Percentiles rank a stretch among this genome's conserved stretches.
Conservation (phyloP, 139 green algal genomes). For the Zygnema circumcarinatum region DNA sequence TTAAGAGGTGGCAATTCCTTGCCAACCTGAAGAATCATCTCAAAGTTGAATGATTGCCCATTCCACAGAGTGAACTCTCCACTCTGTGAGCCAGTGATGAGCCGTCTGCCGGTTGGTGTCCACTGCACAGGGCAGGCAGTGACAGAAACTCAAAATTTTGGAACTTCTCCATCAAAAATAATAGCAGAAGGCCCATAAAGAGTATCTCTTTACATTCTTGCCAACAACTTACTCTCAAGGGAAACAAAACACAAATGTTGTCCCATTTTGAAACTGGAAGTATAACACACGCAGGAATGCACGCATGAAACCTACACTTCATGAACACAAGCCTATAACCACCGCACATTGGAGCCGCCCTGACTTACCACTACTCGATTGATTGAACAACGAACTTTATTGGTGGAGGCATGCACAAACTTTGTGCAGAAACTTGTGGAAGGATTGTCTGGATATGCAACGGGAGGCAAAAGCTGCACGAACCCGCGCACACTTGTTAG, state of each 20-base stretch:
- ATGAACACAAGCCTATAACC: no score
- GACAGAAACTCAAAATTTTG: not conserved
- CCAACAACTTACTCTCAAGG: no score
- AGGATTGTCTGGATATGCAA: conserved; percentile 73
- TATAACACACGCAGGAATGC: no score
- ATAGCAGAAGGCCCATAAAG: not conserved
- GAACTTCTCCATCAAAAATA: not conserved
- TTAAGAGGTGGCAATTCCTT: no score
- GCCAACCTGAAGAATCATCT: conserved; percentile 81
- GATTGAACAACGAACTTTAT: conserved; percentile 75
- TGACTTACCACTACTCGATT: conserved; percentile 28
- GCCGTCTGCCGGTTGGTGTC: conserved; percentile 86
- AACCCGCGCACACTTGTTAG: no score
- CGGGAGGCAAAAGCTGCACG: conserved; percentile 72
- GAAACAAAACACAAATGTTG: no score
- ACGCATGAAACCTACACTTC: no score
- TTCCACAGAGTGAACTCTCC: conserved; percentile 94
- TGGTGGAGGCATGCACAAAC: conserved; percentile 80
- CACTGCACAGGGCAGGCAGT: conserved; percentile 65
- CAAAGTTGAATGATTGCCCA: conserved; percentile 82
- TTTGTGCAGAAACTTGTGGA: conserved; percentile 75
- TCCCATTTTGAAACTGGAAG: no score
- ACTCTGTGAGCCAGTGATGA: conserved; percentile 81
- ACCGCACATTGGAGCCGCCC: no score
- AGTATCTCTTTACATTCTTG: not conserved